phyloP scores from a whole-genome alignment of 805 yeast genomes.

The Nakazawaea pomicola region DNA sequence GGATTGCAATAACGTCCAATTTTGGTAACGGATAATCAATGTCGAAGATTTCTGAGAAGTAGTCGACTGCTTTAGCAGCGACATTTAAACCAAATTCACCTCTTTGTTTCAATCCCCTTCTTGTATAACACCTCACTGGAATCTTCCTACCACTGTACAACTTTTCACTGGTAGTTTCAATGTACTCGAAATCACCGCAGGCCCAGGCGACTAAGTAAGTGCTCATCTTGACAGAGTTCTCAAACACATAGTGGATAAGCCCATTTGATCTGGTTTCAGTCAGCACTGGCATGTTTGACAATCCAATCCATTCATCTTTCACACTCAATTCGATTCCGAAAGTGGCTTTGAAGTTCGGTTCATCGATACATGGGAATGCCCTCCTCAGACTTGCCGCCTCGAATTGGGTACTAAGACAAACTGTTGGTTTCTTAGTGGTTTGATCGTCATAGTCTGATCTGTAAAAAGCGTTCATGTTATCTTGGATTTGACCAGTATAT shows the following conservation, averaged over 20 bases:
- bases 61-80: constrained; percentile 47
- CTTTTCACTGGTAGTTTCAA: constrained; percentile 39
- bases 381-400: constrained; percentile 57
- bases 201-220: constrained; percentile 58
- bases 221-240: constrained; percentile 49
- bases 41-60: constrained; percentile 42
- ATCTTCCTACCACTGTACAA: constrained; percentile 32
- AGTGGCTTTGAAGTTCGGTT: constrained; percentile 51
- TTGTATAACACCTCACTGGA: constrained; percentile 50
- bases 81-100: constrained; percentile 44
- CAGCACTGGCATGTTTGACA: constrained; percentile 44
- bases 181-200: constrained; percentile 49
- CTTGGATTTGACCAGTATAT: constrained; percentile 41
- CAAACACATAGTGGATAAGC: too few species aligned
- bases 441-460: constrained; percentile 36
- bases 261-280: constrained; percentile 19
- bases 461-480: constrained; percentile 56
- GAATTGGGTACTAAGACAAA: constrained; percentile 48
- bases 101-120: constrained; percentile 40
- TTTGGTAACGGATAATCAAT: constrained; percentile 72
- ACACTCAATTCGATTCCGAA: constrained; percentile 40
- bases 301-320: constrained; percentile 25
- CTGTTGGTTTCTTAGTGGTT: constrained; percentile 27
- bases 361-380: constrained; percentile 56
- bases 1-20: constrained; percentile 74